Base-by-base conservation (phyloP, 495 filamentous ascomycete genomes). In the Trichoderma reesei region DNA sequence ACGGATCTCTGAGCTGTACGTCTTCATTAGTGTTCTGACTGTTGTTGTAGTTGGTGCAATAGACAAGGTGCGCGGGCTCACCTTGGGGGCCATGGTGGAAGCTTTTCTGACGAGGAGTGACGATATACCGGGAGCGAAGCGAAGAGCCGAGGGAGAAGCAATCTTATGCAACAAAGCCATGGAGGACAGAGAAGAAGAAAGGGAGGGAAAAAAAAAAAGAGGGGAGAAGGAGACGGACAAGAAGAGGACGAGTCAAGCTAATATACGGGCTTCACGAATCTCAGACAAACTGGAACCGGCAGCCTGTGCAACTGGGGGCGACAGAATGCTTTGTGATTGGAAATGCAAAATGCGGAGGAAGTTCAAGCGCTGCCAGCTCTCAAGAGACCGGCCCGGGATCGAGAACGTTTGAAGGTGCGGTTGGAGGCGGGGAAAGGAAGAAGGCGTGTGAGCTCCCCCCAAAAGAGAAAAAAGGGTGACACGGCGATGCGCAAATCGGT, bases 1-100 rank as follows among this genome's bases (percentile, higher is more conserved):
- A 90, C 36, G 83, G 82, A 69, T 96, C 91, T 76, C 88, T 91
- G 69, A 96, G 84, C 90, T 90, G 66, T 66, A 63, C 63, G 64
- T n/a, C 31, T 63, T 34, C 18, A 61, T 38, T 38, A 41, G 59
- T 16, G n/a, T 34, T 38, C 20, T 34, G 7, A 34, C n/a, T n/a
- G n/a, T 33, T 20, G 18, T n/a, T 6, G 5, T 5, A 42, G 31
- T 9, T 42, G 60, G n/a, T 14, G 33, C 20, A 1, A 33, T 42
- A n/a, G n/a, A 64, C 44, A n/a, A 48, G 31, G 11, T 5, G 16
- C 34, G 11, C 26, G 13, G 42, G 56, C 68, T 38, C 60, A 79
- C 78, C 68, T 79, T 78, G 60, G 77, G 77, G 61, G 65, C 71
- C 70, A 75, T 79, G 41, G 72, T 80, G 44, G 79, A 80, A 33